Percentiles rank a stretch among this genome's conserved stretches.
Evolutionary conservation across 768 basidiomycete genomes (phyloP).

Genomic region (Auriscalpium vulgare): DNA sequence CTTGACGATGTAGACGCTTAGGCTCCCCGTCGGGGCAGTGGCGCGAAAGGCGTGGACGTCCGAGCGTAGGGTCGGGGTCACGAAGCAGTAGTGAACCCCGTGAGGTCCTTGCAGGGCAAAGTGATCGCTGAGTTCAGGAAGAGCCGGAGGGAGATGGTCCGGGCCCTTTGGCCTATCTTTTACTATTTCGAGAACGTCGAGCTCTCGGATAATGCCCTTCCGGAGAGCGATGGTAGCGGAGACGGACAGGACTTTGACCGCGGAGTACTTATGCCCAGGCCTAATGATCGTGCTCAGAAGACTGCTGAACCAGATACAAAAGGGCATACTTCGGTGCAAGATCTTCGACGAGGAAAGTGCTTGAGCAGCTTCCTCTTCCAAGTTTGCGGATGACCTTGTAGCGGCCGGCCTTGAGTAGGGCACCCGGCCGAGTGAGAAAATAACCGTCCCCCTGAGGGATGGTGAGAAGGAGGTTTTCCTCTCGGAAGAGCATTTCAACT

Average conservation of each 20-base stretch:
- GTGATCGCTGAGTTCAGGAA: background rate
- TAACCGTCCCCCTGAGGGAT: background rate
- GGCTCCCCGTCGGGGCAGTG: background rate
- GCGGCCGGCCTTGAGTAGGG: background rate
- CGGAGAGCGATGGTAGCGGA: background rate
- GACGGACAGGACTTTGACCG: background rate
- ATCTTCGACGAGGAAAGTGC: background rate
- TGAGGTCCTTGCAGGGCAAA: background rate
- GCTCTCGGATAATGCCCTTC: background rate
- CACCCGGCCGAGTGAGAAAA: background rate
- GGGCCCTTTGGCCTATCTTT: background rate
- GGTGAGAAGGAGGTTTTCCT: background rate
- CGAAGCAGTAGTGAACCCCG: background rate
- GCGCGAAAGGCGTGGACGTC: background rate
- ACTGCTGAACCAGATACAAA: too few species aligned
- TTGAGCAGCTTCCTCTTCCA: background rate
- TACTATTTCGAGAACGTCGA: background rate
- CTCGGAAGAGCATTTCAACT: background rate
- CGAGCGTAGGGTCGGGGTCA: background rate
- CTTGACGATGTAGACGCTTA: background rate
- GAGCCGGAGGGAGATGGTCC: background rate
- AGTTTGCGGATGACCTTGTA: background rate
- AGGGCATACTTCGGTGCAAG: background rate
- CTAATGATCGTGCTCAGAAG: background rate
- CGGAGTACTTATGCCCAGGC: background rate